Evolutionary conservation across 148 eudicot genomes (phyloP).

Genomic region (Rhododendron ferrugineum): DNA sequence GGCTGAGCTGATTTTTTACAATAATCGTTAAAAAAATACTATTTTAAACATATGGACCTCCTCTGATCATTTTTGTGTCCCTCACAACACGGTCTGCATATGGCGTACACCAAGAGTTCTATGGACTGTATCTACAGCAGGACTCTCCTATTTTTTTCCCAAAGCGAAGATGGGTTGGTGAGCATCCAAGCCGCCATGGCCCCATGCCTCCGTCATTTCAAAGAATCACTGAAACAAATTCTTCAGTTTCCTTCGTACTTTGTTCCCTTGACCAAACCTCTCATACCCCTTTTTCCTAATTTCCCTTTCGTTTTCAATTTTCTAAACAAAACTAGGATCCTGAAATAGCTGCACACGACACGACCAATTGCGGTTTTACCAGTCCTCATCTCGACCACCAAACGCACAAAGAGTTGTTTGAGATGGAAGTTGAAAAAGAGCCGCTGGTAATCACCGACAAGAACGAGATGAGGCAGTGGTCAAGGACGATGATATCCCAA

Average conservation of each 20-base stretch:
- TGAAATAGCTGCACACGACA: neutral
- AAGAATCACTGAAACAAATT: neutral
- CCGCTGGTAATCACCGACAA: conserved; percentile 62
- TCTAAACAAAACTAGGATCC: no score
- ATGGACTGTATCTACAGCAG: no score
- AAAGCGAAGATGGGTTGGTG: no score
- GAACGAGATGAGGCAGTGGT: conserved; percentile 70
- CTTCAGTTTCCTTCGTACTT: neutral
- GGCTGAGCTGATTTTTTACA: no score
- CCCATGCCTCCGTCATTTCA: neutral
- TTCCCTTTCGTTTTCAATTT: no score
- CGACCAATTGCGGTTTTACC: neutral
- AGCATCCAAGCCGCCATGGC: neutral
- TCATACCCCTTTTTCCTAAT: neutral
- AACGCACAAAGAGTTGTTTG: neutral
- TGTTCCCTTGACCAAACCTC: neutral
- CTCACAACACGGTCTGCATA: no score
- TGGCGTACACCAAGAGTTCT: no score
- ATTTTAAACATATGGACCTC: no score
- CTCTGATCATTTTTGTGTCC: no score
- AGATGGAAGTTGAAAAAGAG: conserved; percentile 40
- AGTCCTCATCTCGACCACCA: neutral
- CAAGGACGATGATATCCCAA: conserved; percentile 53
- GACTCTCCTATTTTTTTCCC: no score
- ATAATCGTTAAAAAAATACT: no score